Percentiles rank a stretch among this genome's conserved stretches.
Conservation (phyloP, 371 early-diverging fungal genomes). For the Sporodiniella umbellata region DNA sequence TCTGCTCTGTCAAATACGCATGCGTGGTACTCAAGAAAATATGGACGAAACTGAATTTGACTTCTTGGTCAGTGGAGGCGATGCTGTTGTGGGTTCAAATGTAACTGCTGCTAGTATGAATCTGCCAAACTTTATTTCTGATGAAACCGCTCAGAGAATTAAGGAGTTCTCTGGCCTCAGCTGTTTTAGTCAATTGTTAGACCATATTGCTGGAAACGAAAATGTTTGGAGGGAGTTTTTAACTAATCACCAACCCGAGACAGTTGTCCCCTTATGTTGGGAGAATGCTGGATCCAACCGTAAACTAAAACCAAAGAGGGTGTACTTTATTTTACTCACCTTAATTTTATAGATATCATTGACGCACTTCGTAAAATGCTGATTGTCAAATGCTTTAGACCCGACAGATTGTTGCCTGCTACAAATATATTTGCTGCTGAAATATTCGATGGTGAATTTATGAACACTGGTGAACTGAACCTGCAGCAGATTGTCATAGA, state of each 20-base stretch:
- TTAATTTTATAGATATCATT: conserved; percentile 18
- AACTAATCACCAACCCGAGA: conserved; percentile 53
- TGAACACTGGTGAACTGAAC: conserved; percentile 64
- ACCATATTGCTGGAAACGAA: conserved; percentile 47
- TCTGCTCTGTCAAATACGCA: conserved; percentile 83
- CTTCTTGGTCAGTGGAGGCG: conserved; percentile 61
- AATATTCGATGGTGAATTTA: conserved; percentile 68
- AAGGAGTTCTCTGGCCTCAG: conserved; percentile 52
- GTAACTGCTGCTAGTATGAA: conserved; percentile 37
- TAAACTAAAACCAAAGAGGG: too few relatives aligned
- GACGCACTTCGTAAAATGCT: conserved; percentile 71
- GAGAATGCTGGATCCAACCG: conserved; percentile 40
- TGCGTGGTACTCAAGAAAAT: conserved; percentile 56
- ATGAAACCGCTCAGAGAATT: conserved; percentile 57
- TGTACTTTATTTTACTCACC: too few relatives aligned
- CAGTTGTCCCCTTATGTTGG: conserved; percentile 68
- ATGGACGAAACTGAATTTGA: conserved; percentile 76
- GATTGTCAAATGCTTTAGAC: conserved; percentile 83
- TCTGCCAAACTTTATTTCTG: conserved; percentile 57
- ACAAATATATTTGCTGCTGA: conserved; percentile 73
- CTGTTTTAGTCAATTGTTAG: conserved; percentile 53
- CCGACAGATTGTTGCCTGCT: conserved; percentile 83
- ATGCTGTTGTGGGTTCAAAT: conserved; percentile 43
- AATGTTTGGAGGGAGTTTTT: conserved; percentile 64
- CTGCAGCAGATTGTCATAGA: conserved; percentile 69